Conservation (phyloP, 2,329 filamentous ascomycete species). For the Colletotrichum costaricense region DNA sequence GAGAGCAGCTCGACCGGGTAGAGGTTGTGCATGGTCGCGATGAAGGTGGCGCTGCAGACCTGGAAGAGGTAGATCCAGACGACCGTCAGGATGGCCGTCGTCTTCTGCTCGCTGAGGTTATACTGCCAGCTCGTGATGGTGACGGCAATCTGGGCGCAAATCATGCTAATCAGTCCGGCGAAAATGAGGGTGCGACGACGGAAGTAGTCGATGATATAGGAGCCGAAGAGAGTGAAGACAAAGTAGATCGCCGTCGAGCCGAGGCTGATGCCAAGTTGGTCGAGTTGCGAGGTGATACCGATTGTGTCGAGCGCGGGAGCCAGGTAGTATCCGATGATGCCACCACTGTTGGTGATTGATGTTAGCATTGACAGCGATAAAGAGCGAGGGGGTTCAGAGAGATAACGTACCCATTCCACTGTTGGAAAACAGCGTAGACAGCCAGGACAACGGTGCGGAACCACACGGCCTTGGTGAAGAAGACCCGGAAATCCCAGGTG, state of each 20-base stretch:
- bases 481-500: conserved; percentile 58
- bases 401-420: conserved; percentile 44
- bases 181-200: conserved; percentile 53
- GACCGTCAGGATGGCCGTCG: conserved; percentile 53
- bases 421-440: conserved; percentile 58
- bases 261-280: conserved; percentile 54
- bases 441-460: conserved; percentile 56
- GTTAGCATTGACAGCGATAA: neutral
- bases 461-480: conserved; percentile 55
- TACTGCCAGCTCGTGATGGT: conserved; percentile 62
- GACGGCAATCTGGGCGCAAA: conserved; percentile 55
- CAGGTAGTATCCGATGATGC: conserved; percentile 56
- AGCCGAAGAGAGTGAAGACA: conserved; percentile 55
- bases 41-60: conserved; percentile 55
- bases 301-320: conserved; percentile 53
- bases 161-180: conserved; percentile 45
- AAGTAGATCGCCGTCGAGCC: conserved; percentile 57
- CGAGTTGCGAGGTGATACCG: conserved; percentile 49
- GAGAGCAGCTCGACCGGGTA: conserved; percentile 58
- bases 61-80: conserved; percentile 62
- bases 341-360: conserved; percentile 44
- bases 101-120: conserved; percentile 41
- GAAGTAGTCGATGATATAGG: conserved; percentile 55
- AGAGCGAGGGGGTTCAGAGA: too few relatives aligned
- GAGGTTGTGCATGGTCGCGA: conserved; percentile 60